These are phyloP conservation scores for Fraxinus angustifolia DNA, from an alignment of 305 asterid species.

Conservation along the genomic window DNA sequence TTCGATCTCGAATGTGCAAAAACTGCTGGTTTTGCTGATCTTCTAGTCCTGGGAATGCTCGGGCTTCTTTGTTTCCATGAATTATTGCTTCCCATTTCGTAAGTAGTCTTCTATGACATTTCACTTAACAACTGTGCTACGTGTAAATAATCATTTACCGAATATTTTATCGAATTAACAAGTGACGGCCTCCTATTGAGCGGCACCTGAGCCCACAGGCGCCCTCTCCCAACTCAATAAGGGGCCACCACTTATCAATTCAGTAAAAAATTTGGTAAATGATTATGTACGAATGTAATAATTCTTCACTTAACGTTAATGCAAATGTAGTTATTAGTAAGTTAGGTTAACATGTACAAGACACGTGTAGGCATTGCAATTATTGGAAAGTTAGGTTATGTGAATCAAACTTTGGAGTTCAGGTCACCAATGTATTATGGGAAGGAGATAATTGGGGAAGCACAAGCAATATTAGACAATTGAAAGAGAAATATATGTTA, in stretches of 20 bases:
- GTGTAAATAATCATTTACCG: too few species aligned
- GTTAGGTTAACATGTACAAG: neutral
- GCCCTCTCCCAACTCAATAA: too few species aligned
- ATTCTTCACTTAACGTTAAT: too few species aligned
- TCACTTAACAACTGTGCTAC: too few species aligned
- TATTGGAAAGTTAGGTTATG: slow-evolving; percentile 16
- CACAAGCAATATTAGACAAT: slow-evolving; percentile 43
- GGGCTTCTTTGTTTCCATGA: slow-evolving; percentile 60
- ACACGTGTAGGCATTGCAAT: neutral
- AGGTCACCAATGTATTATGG: slow-evolving; percentile 6
- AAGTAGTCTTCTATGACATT: slow-evolving; percentile 13
- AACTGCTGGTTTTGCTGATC: slow-evolving; percentile 42
- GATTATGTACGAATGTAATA: too few species aligned
- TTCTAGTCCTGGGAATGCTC: slow-evolving; percentile 57
- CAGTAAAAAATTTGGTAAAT: too few species aligned
- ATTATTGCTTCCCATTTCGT: slow-evolving; percentile 58
- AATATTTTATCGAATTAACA: too few species aligned
- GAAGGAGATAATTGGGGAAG: slow-evolving; percentile 45
- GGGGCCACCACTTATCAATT: too few species aligned
- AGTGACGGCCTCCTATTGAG: too few species aligned
- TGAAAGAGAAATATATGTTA: slow-evolving; percentile 44
- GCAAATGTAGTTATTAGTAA: too few species aligned
- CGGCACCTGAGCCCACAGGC: too few species aligned
- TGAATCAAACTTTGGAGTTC: slow-evolving; percentile 44
- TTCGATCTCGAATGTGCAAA: slow-evolving; percentile 46